Base-by-base conservation (phyloP, 352 stramenopile genomes). In the Pythium insidiosum region DNA sequence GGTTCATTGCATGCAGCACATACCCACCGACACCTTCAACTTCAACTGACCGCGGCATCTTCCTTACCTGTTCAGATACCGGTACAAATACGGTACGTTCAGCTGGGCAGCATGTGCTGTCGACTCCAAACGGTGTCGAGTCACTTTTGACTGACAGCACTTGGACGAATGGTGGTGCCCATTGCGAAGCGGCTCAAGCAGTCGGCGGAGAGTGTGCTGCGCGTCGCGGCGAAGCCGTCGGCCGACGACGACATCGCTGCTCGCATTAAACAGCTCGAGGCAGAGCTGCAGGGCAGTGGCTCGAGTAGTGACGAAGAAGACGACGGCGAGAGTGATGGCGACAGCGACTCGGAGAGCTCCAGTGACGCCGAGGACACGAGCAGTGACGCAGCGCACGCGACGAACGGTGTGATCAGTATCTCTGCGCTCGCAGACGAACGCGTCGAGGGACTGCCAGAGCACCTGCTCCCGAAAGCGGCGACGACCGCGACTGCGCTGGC, bases 141-240 rank as follows among this genome's bases (percentile, higher is more conserved):
- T n/a, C n/a, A n/a, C n/a, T n/a, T n/a, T n/a, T n/a, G n/a, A n/a
- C n/a, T n/a, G n/a, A n/a, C n/a, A n/a, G n/a, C n/a, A n/a, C n/a
- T n/a, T n/a, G n/a, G n/a, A n/a, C n/a, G n/a, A n/a, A n/a, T n/a
- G 13, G 73, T 87, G 68, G 73, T 87, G 70, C 79, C 79, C 45
- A 91, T 91, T 53, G 76, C 79, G 4, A 91, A 91, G 62, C 71
- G 76, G 3, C 58, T 91, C n/a, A 70, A 73, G 53, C 75, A 88
- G 57, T 91, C 75, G 16, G 79, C 63, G 21, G 76, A 88, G 53
- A 74, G 55, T 22, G 69, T 65, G 48, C 47, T 91, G 33, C 48
- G 61, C 47, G 43, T 20, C 22, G 38, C 42, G 0, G 10, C 45
- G 18, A 56, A 40, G 19, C 42, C 24, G 22, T 9, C 28, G 28